Base-by-base conservation (phyloP, 2,329 filamentous ascomycete species). In the Aspergillus sp. region DNA sequence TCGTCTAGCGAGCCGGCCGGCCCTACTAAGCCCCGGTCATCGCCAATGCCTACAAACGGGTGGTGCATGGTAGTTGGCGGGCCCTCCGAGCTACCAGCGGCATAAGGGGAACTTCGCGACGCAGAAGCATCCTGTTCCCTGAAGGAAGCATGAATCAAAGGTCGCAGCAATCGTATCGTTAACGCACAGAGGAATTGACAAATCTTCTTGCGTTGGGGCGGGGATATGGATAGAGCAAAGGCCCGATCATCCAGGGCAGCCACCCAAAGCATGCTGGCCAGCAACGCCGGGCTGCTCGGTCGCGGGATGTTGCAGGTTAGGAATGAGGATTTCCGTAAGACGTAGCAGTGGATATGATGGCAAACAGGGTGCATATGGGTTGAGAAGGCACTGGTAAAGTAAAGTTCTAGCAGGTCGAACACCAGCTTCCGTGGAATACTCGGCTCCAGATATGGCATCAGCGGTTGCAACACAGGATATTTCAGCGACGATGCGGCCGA, bases 251-350 rank as follows among this genome's bases (percentile, higher is more conserved):
- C 94, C 64, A 95, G 84, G n/a, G 89, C 89, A 29, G 88, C 88
- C 41, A 94, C 86, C 89, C 89, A 96, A n/a, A 96, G 78, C 81
- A 96, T 95, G 68, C 88, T 94, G 34, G 90, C 87, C 28, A 96
- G 75, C 41, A 96, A 73, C 3, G 89, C 88, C 38, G 90, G 89
- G 58, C 86, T 91, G 63, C 88, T 95, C 47, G 77, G 76, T 49
- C 90, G 79, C 29, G 90, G 89, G 55, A 82, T 85, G 48, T 81
- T 85, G n/a, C 80, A 80, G 59, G 90, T 85, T 35, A 96, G 73
- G 63, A 96, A 88, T 1, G 90, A 91, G 51, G 82, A 79, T 65
- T 93, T 94, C 53, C 90, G 81, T 68, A 95, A 88, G 48, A 95
- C 82, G 60, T 90, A 94, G 41, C 87, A 88, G 41, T 95, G 78